Evolutionary conservation across 1,284 basidiomycete genomes (phyloP).

Genomic region (Naganishia liquefaciens): DNA sequence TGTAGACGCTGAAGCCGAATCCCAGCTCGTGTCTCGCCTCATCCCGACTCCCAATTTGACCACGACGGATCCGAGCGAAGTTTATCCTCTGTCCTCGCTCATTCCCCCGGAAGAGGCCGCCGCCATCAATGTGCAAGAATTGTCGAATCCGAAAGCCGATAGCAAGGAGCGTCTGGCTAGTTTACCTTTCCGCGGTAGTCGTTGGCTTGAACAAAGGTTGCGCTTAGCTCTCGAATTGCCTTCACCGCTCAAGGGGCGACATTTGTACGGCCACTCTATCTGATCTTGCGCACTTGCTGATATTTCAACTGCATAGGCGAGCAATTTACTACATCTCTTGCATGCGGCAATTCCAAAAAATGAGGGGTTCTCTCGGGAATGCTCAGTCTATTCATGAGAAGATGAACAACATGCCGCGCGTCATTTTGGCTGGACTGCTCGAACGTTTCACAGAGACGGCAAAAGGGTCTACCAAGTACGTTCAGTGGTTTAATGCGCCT

Average conservation of each 20-base stretch:
- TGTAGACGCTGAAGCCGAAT: conserved; percentile 64
- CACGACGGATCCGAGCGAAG: conserved; percentile 67
- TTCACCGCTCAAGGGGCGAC: conserved; percentile 58
- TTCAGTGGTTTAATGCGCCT: conserved; percentile 11
- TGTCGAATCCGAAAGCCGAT: conserved; percentile 57
- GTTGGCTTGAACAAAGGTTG: conserved; percentile 61
- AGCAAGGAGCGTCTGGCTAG: conserved; percentile 60
- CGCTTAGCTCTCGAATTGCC: conserved; percentile 37
- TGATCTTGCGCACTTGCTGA: background rate
- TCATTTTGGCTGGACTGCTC: conserved; percentile 72
- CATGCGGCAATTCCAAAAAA: conserved; percentile 52
- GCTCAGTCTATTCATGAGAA: conserved; percentile 59
- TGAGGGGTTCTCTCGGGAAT: conserved; percentile 37
- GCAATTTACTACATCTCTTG: conserved; percentile 74
- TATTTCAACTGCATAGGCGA: conserved; percentile 59
- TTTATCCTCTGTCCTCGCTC: conserved; percentile 73
- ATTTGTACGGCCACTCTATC: conserved; percentile 58
- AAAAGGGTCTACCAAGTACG: conserved; percentile 65
- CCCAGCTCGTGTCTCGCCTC: conserved; percentile 65
- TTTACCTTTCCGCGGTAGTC: conserved; percentile 65
- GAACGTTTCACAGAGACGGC: conserved; percentile 74
- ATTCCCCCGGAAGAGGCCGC: conserved; percentile 68
- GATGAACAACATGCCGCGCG: conserved; percentile 62
- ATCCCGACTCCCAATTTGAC: conserved; percentile 70
- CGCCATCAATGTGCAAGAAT: conserved; percentile 61